phyloP scores from a whole-genome alignment of 73 alveolate species.

The Symbiodinium natans region DNA sequence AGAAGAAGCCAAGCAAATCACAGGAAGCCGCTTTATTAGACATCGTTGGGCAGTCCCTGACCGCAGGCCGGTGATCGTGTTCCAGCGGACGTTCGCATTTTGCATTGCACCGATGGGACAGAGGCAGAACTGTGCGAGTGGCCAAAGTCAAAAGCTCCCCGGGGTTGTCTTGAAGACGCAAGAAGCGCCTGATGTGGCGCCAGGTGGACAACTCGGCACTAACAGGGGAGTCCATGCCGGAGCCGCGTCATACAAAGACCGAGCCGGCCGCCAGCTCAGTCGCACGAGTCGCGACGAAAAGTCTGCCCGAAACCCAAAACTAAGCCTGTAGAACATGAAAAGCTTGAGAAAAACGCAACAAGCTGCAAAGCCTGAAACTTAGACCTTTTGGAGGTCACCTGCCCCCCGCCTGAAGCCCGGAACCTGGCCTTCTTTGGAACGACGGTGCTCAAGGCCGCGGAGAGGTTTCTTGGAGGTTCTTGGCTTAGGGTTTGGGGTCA shows the following conservation, averaged over 20 bases:
- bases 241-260: constrained; percentile 78
- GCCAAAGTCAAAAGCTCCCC: too few relatives aligned
- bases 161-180: background rate
- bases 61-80: constrained; percentile 95
- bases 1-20: too few relatives aligned
- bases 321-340: background rate
- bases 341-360: too few relatives aligned
- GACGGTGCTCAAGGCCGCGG: constrained; percentile 75
- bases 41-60: too few relatives aligned
- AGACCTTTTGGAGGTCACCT: background rate
- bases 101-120: constrained; percentile 95
- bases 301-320: background rate
- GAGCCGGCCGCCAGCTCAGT: constrained; percentile 36
- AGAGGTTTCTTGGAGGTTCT: background rate
- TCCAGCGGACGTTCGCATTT: constrained; percentile 97
- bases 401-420: constrained; percentile 90
- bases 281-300: background rate
- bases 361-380: background rate
- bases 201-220: constrained; percentile 97
- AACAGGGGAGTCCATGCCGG: constrained; percentile 97
- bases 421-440: constrained; percentile 93
- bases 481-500: background rate
- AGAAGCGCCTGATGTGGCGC: background rate
- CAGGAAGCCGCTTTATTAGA: too few relatives aligned
- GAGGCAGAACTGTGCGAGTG: constrained; percentile 85